These are phyloP conservation scores for Colletotrichum kahawae DNA, from an alignment of 2,329 filamentous ascomycete species.

Conservation along the genomic window DNA sequence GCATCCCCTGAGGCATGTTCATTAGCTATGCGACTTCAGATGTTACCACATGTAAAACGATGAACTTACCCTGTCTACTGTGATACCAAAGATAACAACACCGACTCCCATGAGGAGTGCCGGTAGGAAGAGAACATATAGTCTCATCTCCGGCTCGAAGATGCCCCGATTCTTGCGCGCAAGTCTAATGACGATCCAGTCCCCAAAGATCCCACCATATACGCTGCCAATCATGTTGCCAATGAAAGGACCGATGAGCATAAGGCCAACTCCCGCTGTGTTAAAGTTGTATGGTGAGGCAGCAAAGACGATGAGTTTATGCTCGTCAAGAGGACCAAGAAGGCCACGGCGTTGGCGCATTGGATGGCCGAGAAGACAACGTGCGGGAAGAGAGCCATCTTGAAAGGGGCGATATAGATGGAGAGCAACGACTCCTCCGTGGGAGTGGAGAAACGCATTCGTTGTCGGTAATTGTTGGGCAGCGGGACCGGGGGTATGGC, in stretches of 20 bases:
- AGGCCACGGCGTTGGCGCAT: neutral
- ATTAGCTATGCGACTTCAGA: neutral
- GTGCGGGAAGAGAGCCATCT: neutral
- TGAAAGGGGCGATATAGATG: neutral
- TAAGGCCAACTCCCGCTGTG: neutral
- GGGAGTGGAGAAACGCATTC: neutral
- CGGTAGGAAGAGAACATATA: slow-evolving; percentile 31
- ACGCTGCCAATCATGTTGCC: neutral
- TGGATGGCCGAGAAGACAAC: neutral
- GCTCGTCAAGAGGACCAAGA: neutral
- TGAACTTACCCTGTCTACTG: slow-evolving; percentile 22
- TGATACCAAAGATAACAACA: slow-evolving; percentile 43
- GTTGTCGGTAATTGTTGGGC: neutral
- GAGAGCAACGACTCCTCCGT: neutral
- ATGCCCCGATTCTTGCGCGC: slow-evolving; percentile 43
- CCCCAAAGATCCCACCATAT: neutral
- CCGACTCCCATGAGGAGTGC: slow-evolving; percentile 38
- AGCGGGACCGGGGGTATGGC: neutral
- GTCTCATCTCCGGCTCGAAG: slow-evolving; percentile 50
- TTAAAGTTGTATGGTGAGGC: neutral
- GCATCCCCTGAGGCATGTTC: slow-evolving; percentile 37
- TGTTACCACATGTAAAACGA: rapidly evolving
- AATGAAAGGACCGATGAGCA: neutral
- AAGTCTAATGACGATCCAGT: slow-evolving; percentile 33
- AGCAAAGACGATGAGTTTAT: neutral